Evolutionary conservation across 495 filamentous ascomycete genomes (phyloP).

Genomic region (Penicillium fimorum): DNA sequence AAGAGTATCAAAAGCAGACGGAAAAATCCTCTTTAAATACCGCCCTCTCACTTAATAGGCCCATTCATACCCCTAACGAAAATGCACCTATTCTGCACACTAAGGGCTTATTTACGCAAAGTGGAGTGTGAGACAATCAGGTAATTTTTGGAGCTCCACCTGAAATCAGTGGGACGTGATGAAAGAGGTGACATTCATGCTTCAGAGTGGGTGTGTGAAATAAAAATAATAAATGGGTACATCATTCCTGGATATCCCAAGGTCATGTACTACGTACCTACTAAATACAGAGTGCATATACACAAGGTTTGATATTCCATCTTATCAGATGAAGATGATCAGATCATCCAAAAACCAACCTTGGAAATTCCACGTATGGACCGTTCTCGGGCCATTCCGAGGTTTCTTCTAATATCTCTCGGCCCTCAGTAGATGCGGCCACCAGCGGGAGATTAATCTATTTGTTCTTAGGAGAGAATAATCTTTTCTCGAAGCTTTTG

Average conservation of each 20-base stretch:
- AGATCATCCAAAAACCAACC: neutral
- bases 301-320: neutral
- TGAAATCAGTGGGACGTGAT: neutral
- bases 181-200: neutral
- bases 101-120: neutral
- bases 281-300: too few species aligned
- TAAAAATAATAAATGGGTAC: neutral
- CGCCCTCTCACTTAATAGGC: too few species aligned
- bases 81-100: neutral
- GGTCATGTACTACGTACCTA: too few species aligned
- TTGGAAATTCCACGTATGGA: neutral
- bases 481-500: neutral
- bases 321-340: slow-evolving; percentile 1
- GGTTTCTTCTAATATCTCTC: neutral
- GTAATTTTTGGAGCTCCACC: neutral
- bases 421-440: too few species aligned
- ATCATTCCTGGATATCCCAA: neutral
- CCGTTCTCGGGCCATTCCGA: neutral
- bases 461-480: too few species aligned
- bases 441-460: too few species aligned
- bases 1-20: too few species aligned
- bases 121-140: neutral
- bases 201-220: neutral
- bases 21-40: too few species aligned
- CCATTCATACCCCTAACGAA: neutral